phyloP scores from a whole-genome alignment of 179 eudicot species.

The Beta corolliflora region DNA sequence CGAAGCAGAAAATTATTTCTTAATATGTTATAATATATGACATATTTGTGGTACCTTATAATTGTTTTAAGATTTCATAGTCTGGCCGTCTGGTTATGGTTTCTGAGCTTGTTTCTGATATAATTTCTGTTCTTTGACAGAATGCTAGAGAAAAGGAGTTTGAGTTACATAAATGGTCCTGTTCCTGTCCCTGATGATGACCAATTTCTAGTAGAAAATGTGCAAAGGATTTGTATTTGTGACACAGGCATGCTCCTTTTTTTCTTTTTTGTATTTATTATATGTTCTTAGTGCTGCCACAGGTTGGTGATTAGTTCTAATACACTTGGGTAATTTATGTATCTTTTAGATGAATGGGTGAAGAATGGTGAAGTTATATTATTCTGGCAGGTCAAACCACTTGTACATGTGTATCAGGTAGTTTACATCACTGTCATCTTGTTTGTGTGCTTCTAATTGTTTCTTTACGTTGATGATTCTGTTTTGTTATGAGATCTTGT shows the following conservation, averaged over 20 bases:
- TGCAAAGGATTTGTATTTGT: constrained; percentile 69
- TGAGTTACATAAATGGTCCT: constrained; percentile 81
- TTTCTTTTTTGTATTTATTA: neutral
- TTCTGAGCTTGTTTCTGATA: neutral
- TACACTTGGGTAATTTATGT: neutral
- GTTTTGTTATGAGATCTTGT: constrained; percentile 17
- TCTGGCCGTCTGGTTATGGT: neutral
- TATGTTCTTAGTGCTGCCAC: neutral
- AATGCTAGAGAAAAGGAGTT: constrained; percentile 89
- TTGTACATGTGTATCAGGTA: constrained; percentile 96
- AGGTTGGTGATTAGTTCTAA: constrained; percentile 6
- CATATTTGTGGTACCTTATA: neutral
- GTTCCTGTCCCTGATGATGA: constrained; percentile 67
- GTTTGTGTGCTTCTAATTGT: neutral
- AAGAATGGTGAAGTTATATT: constrained; percentile 74
- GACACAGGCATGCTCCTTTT: constrained; percentile 61
- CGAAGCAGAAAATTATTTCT: neutral
- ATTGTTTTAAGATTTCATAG: neutral
- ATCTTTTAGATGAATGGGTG: constrained; percentile 75
- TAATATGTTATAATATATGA: neutral
- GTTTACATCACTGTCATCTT: constrained; percentile 6
- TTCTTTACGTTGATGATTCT: neutral
- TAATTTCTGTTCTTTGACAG: constrained; percentile 35
- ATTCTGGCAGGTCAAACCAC: constrained; percentile 96
- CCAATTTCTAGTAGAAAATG: constrained; percentile 66